Evolutionary conservation across 495 filamentous ascomycete genomes (phyloP).

Genomic region (Pseudoneurospora amorphoporcata): DNA sequence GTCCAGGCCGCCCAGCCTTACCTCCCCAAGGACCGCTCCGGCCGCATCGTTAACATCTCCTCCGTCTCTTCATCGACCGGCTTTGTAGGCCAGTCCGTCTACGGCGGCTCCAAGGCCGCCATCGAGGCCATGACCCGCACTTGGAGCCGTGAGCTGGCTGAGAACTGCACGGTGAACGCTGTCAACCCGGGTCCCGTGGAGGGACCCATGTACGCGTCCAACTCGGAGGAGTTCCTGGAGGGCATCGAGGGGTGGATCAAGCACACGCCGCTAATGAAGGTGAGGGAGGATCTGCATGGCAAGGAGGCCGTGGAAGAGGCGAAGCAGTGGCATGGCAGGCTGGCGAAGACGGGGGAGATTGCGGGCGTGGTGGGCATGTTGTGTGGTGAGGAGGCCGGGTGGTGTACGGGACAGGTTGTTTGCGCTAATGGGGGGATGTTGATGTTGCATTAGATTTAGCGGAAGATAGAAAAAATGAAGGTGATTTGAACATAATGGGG

Average conservation of each 20-base stretch:
- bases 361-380: conserved; percentile 81
- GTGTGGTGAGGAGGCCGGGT: conserved; percentile 58
- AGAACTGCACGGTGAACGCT: conserved; percentile 72
- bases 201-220: conserved; percentile 54
- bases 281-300: conserved; percentile 45
- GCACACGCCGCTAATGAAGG: conserved; percentile 54
- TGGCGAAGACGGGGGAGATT: conserved; percentile 65
- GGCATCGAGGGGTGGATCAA: conserved; percentile 45
- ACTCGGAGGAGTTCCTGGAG: conserved; percentile 29
- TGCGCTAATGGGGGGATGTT: conserved; percentile 82
- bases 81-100: conserved; percentile 62
- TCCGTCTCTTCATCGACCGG: conserved; percentile 60
- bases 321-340: conserved; percentile 51
- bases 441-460: conserved; percentile 34
- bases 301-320: conserved; percentile 50
- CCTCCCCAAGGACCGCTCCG: conserved; percentile 63
- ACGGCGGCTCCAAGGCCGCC: conserved; percentile 83
- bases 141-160: conserved; percentile 72
- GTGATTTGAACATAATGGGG: conserved; percentile 71
- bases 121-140: conserved; percentile 88
- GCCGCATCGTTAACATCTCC: conserved; percentile 70
- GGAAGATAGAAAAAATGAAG: neutral
- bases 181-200: conserved; percentile 83
- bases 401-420: conserved; percentile 79
- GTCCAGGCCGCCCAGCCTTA: conserved; percentile 58